These are phyloP conservation scores for Rhodomyrtus psidioides DNA, from an alignment of 441 rosid species.

Conservation along the genomic window DNA sequence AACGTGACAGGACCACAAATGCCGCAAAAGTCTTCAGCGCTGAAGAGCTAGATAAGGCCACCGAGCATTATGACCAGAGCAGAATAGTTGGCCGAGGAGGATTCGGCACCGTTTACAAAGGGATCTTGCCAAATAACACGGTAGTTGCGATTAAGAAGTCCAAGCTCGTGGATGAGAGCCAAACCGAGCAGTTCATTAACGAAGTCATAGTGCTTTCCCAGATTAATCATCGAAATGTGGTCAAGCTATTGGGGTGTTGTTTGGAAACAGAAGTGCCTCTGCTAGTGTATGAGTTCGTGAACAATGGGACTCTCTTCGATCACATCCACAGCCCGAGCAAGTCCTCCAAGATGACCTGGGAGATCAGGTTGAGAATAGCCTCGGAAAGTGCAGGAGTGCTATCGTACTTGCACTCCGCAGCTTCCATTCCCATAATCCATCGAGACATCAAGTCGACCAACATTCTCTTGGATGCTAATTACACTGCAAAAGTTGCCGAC, in stretches of 20 bases:
- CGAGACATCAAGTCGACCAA: neutral
- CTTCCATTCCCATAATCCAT: neutral
- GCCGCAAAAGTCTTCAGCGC: slow-evolving; percentile 5
- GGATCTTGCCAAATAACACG: neutral
- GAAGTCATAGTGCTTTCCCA: neutral
- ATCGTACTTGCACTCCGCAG: neutral
- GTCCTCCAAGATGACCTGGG: neutral
- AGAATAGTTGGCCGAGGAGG: neutral
- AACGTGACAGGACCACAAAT: neutral
- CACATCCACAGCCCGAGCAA: neutral
- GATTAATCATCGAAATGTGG: neutral
- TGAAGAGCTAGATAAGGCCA: neutral
- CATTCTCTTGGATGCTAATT: neutral
- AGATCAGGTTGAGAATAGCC: neutral
- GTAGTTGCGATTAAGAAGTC: neutral
- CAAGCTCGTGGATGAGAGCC: neutral
- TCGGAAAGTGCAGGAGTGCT: neutral
- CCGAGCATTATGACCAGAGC: neutral
- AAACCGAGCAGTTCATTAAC: neutral
- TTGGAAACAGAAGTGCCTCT: neutral
- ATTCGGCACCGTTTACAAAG: neutral
- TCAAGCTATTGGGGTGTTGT: neutral
- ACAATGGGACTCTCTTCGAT: neutral
- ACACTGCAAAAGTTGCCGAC: neutral
- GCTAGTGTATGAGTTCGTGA: neutral